These are phyloP conservation scores for Perilla frutescens DNA, from an alignment of 257 asterid genomes.

Conservation along the genomic window DNA sequence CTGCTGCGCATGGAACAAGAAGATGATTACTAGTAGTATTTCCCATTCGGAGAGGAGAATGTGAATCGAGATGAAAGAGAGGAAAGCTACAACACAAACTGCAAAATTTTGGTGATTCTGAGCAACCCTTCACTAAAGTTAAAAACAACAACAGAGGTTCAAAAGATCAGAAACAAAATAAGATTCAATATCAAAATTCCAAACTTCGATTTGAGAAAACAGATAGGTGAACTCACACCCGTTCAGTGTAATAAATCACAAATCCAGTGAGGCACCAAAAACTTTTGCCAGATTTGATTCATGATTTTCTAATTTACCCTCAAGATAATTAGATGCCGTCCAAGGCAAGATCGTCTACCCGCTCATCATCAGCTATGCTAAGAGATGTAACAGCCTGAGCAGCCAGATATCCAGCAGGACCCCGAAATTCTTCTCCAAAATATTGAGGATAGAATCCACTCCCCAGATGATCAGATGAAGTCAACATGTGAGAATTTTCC, in stretches of 20 bases:
- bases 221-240: conserved; percentile 7
- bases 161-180: background rate
- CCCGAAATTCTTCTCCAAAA: conserved; percentile 40
- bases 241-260: background rate
- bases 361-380: conserved; percentile 48
- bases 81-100: background rate
- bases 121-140: background rate
- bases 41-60: background rate
- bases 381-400: conserved; percentile 55
- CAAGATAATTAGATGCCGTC: conserved; percentile 32
- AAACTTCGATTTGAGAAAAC: background rate
- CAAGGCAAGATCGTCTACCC: conserved; percentile 38
- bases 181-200: background rate
- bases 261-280: conserved; percentile 1
- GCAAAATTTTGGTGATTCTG: background rate
- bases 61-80: background rate
- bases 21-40: too few species aligned
- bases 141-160: background rate
- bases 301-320: conserved; percentile 20
- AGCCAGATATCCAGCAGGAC: conserved; percentile 43
- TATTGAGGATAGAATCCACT: conserved; percentile 39
- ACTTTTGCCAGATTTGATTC: background rate
- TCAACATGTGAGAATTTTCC: conserved; percentile 38
- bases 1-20: too few species aligned
- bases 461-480: conserved; percentile 32